A percentile compares a stretch with the other conserved stretches of the same genome.
Evolutionary conservation across 1,284 basidiomycete genomes (phyloP).

Genomic region (Cryptococcus depauperatus): DNA sequence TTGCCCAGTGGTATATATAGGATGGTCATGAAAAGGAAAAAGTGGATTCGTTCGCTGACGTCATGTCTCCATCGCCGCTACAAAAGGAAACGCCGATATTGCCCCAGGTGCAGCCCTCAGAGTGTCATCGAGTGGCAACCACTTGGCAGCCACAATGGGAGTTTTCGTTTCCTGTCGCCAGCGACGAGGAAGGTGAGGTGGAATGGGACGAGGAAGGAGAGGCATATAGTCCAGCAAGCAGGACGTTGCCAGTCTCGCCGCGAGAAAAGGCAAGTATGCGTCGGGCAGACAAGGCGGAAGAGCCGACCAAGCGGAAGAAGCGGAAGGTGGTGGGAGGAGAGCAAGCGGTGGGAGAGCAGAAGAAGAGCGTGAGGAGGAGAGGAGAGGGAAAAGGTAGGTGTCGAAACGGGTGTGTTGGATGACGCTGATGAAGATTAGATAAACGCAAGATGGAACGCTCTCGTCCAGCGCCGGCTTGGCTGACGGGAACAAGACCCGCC

Average conservation of each 20-base stretch:
- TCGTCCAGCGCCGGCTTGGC: conserved; percentile 5
- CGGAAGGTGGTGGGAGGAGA: background rate
- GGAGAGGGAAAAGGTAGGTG: conserved; percentile 9
- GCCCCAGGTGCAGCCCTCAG: background rate
- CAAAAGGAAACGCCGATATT: background rate
- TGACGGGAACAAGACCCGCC: background rate
- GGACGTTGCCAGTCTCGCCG: background rate
- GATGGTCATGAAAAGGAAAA: conserved; percentile 1
- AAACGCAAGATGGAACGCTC: conserved; percentile 3
- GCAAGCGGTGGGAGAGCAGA: background rate
- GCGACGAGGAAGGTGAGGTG: background rate
- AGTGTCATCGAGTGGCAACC: background rate
- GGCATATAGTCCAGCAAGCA: background rate
- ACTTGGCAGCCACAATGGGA: background rate
- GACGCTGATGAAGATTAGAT: background rate
- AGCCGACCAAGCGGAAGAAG: background rate
- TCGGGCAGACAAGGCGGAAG: background rate
- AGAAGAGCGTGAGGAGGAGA: conserved; percentile 5
- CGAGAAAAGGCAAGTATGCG: background rate
- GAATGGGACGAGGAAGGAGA: background rate
- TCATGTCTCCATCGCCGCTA: background rate
- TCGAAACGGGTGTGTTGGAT: background rate
- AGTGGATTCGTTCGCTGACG: background rate
- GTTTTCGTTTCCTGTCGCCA: background rate
- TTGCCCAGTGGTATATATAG: background rate